Percentiles rank a stretch among this genome's conserved stretches.
Conservation (phyloP, 257 asterid species). For the Solanum clarkiae region DNA sequence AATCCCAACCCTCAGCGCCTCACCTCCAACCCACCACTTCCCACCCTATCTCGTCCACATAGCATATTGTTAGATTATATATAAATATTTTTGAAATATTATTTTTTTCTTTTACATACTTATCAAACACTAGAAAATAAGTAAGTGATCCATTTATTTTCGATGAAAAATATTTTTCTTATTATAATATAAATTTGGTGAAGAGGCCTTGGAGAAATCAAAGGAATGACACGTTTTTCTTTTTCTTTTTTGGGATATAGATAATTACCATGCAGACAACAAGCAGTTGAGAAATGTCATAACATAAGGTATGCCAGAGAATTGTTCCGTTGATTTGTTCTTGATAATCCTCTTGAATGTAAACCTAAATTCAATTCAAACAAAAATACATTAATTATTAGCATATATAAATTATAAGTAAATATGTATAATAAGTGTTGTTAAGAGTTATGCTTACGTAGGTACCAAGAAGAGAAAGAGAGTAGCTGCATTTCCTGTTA, state of each 20-base stretch:
- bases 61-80: too few species aligned
- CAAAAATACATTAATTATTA: background rate
- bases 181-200: too few species aligned
- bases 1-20: too few species aligned
- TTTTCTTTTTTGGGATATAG: background rate
- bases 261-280: slow-evolving; percentile 57
- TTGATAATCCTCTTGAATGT: slow-evolving; percentile 65
- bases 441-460: slow-evolving; percentile 19
- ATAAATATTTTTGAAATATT: too few species aligned
- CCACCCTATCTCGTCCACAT: too few species aligned
- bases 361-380: slow-evolving; percentile 23
- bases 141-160: too few species aligned
- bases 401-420: background rate
- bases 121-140: too few species aligned
- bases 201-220: too few species aligned
- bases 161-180: too few species aligned
- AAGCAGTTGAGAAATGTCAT: slow-evolving; percentile 84
- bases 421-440: background rate
- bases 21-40: too few species aligned
- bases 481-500: slow-evolving; percentile 59
- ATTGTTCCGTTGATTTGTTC: slow-evolving; percentile 56
- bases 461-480: slow-evolving; percentile 82
- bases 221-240: background rate
- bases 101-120: too few species aligned
- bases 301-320: slow-evolving; percentile 75